These are phyloP conservation scores for Beauveria pseudobassiana DNA, from an alignment of 2,329 filamentous ascomycete species.

Conservation along the genomic window DNA sequence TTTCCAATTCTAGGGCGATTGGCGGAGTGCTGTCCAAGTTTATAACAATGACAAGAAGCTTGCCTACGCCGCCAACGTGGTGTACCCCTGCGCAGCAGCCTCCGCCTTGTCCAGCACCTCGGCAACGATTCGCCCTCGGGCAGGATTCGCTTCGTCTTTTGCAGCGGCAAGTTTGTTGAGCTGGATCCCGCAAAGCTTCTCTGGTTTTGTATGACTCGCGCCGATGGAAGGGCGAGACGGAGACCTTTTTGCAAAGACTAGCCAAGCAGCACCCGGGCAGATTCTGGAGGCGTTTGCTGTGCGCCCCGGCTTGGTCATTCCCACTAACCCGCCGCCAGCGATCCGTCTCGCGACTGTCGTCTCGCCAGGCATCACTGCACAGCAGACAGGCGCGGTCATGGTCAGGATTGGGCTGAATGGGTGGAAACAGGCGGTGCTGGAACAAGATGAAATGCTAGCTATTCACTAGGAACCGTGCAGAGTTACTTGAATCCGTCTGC, in stretches of 20 bases:
- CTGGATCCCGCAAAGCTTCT: conserved; percentile 28
- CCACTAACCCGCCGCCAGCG: conserved; percentile 18
- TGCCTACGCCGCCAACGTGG: conserved; percentile 45
- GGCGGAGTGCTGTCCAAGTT: conserved; percentile 38
- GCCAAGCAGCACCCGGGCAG: conserved; percentile 24
- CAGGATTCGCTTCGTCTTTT: conserved; percentile 36
- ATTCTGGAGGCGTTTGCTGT: conserved; percentile 30
- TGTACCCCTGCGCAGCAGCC: conserved; percentile 54
- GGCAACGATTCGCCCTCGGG: conserved; percentile 22
- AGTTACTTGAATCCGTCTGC: not conserved
- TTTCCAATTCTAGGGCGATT: conserved; percentile 27
- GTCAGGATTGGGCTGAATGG: conserved; percentile 30
- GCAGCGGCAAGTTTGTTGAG: conserved; percentile 30
- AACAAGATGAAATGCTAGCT: conserved; percentile 20
- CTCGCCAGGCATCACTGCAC: conserved; percentile 24
- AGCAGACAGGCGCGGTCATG: conserved; percentile 29
- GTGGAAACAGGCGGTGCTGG: conserved; percentile 26
- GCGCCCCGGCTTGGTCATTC: conserved; percentile 27
- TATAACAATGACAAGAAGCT: conserved; percentile 37
- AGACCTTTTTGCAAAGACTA: conserved; percentile 31
- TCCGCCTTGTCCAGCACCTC: conserved; percentile 34
- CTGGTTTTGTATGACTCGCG: conserved; percentile 29
- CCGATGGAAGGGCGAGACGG: conserved; percentile 31
- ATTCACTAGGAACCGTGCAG: not conserved
- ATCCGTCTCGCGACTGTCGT: conserved; percentile 23